These are phyloP conservation scores for Lagenaria siceraria DNA, from an alignment of 306 rosid genomes.

Conservation along the genomic window DNA sequence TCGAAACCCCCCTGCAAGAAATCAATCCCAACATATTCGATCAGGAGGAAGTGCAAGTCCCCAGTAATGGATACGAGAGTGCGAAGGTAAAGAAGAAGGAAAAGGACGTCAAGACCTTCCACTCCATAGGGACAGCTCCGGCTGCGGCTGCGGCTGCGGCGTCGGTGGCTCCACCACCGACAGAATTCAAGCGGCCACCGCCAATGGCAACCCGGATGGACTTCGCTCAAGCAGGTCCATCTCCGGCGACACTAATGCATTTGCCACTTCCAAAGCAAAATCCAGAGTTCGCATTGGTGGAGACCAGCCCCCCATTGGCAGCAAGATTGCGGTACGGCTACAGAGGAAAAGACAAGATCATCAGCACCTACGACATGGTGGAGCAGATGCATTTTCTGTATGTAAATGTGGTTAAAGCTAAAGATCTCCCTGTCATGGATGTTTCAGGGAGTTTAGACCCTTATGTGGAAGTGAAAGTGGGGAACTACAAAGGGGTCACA, in stretches of 20 bases:
- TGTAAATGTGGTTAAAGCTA: constrained; percentile 81
- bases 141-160: constrained; percentile 13
- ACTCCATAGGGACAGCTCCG: constrained; percentile 45
- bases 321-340: constrained; percentile 35
- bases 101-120: constrained; percentile 63
- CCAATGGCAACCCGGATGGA: constrained; percentile 33
- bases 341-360: constrained; percentile 51
- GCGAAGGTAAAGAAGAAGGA: constrained; percentile 42
- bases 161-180: constrained; percentile 21
- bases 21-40: constrained; percentile 35
- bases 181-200: neutral
- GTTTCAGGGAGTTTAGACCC: constrained; percentile 87
- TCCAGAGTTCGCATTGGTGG: constrained; percentile 65
- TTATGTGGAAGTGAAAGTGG: constrained; percentile 83
- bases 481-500: constrained; percentile 74
- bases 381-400: constrained; percentile 86
- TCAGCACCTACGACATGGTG: constrained; percentile 80
- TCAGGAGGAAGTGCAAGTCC: constrained; percentile 13
- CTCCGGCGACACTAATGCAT: constrained; percentile 35
- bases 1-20: constrained; percentile 47
- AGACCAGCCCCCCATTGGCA: constrained; percentile 80
- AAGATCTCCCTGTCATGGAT: constrained; percentile 86
- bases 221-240: constrained; percentile 50
- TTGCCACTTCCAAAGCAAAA: constrained; percentile 56
- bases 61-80: constrained; percentile 9